Base-by-base conservation (phyloP, 176 grass and related monocot genomes). In the Microstegium vimineum region DNA sequence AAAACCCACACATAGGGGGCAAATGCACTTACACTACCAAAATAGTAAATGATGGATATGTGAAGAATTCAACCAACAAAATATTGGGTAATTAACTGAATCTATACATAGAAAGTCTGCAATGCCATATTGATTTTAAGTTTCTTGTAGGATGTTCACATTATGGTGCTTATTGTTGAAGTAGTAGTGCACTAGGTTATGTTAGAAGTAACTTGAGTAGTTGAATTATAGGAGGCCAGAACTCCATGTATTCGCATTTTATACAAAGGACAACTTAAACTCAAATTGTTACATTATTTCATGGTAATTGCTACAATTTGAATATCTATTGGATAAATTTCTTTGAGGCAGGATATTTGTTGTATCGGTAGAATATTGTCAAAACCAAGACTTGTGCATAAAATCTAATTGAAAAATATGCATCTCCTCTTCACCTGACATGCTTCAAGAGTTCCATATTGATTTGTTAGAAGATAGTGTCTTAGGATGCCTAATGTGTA, bases 21-120 rank as follows among this genome's bases (percentile, higher is more conserved):
- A n/a, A n/a, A n/a, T n/a, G n/a, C n/a, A n/a, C n/a, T n/a, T n/a
- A n/a, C n/a, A n/a, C 33, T 33, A 4, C 33, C 33, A 33, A 33
- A 92, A 37, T 71, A 89, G n/a, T n/a, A n/a, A 82, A 37, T 88
- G 95, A 98, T n/a, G 90, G 95, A 82, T 98, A 91, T 36, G 27
- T 98, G 37, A 94, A 94, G 86, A 94, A 82, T 75, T 89, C 92
- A 54, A 49, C 66, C 73, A 97, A 85, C 78, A 82, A 90, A 91
- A 94, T 86, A 82, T 77, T 97, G 70, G 94, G 94, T 97, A 94
- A 90, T 57, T 62, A 62, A 31, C 45, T 74, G 23, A 86, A 90
- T 54, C 54, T 61, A 10, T 61, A 20, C 28, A 5, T 25, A 43
- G 22, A 51, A 38, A 26, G 13, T 23, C 16, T 20, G 49, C 62